These are phyloP conservation scores for Nidularia pulvinata DNA, from an alignment of 768 basidiomycete genomes.

Conservation along the genomic window DNA sequence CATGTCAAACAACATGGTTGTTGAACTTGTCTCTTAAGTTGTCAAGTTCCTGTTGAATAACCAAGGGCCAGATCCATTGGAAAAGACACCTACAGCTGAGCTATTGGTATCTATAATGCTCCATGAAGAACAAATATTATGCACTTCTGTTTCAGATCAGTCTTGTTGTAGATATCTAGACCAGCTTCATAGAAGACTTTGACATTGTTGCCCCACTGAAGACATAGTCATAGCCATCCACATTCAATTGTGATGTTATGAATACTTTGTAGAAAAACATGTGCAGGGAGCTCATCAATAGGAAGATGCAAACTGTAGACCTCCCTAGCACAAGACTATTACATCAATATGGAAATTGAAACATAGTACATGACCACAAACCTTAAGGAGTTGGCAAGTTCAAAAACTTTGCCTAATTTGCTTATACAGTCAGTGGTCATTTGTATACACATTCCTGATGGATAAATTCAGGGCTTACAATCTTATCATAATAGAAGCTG, in stretches of 20 bases:
- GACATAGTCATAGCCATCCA: slow-evolving; percentile 19
- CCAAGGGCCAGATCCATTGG: slow-evolving; percentile 24
- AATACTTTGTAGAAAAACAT: slow-evolving; percentile 20
- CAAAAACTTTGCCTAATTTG: slow-evolving; percentile 22
- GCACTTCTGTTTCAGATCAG: not conserved
- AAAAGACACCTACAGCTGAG: slow-evolving; percentile 15
- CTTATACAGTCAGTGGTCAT: slow-evolving; percentile 26
- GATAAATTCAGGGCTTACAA: not conserved
- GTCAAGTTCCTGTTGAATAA: slow-evolving; percentile 19
- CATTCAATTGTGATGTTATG: slow-evolving; percentile 26
- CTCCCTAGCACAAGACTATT: slow-evolving; percentile 12
- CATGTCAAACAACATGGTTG: slow-evolving; percentile 8
- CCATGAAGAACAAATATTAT: not conserved
- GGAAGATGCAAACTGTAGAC: slow-evolving; percentile 10
- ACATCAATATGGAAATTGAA: not conserved
- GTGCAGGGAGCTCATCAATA: slow-evolving; percentile 16
- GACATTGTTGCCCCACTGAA: slow-evolving; percentile 25
- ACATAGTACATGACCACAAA: slow-evolving; percentile 2
- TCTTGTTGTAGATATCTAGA: slow-evolving; percentile 8
- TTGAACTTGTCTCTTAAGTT: slow-evolving; percentile 13
- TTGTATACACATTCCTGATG: slow-evolving; percentile 26
- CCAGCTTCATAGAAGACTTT: slow-evolving; percentile 15
- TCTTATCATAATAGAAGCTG: not conserved
- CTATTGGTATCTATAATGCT: not conserved
- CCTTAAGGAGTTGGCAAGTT: slow-evolving; percentile 21